Base-by-base conservation (phyloP, 495 filamentous ascomycete genomes). In the Hypoxylon fuscum region DNA sequence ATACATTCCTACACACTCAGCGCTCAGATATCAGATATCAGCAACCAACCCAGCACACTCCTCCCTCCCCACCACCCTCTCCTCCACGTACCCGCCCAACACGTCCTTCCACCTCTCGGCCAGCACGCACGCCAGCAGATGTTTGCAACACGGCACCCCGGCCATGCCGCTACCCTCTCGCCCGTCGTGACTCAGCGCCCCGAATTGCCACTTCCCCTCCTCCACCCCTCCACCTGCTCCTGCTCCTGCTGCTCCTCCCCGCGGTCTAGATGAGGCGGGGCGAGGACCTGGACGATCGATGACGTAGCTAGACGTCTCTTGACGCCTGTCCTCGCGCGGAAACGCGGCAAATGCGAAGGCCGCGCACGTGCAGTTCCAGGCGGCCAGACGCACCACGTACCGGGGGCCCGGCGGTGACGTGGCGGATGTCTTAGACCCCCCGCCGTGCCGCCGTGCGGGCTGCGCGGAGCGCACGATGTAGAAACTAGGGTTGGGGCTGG, bases 331-430 rank as follows among this genome's bases (percentile, higher is more conserved):
- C 34, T 42, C 45, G 42, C 75, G 66, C 18, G 83, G 84, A 57
- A 91, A 91, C 34, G 85, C 82, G 25, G 85, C 77, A 55, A 94
- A 88, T 0, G 88, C 82, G 69, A 96, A 97, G 2, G 86, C 87
- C 1, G 91, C 88, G 79, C 93, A 97, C 8, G 85, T 89, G 71
- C 93, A 97, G 69, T 90, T 92, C 93, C 93, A 97, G n/a, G 90
- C 88, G 2, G 68, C 55, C 5, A 90, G 77, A 6, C 86, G 82
- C 20, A 96, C 90, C 64, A 89, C 81, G 74, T 96, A 96, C 62
- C 65, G 68, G 31, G 69, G 64, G 2, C 72, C 70, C 57, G 51
- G 56, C n/a, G n/a, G n/a, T n/a, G n/a, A n/a, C n/a, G n/a, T n/a
- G 21, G 57, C 29, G 41, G 51, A 52, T 65, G 22, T 23, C 49